phyloP scores from a whole-genome alignment of 768 basidiomycete species.

The Naganishia friedmannii region DNA sequence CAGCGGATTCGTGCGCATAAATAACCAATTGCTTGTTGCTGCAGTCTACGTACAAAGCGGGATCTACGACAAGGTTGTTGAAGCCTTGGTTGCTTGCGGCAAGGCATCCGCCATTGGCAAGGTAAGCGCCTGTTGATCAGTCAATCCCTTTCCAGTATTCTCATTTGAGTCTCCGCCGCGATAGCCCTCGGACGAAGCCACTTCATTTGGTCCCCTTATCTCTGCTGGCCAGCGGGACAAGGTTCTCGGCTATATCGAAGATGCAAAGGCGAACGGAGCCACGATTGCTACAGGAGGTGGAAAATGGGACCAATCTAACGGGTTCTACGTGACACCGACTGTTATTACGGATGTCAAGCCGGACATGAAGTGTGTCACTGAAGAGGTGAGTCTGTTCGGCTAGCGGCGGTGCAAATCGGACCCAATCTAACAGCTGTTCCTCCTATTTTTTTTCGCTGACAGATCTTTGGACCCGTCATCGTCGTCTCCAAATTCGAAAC shows the following conservation, averaged over 20 bases:
- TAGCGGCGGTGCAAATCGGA: too few relatives aligned
- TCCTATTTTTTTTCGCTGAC: slow-evolving; percentile 37
- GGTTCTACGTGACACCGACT: slow-evolving; percentile 85
- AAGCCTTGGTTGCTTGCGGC: slow-evolving; percentile 41
- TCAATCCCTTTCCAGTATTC: background rate
- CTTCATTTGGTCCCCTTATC: slow-evolving; percentile 50
- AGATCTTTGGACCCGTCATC: slow-evolving; percentile 96
- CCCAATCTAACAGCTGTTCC: too few relatives aligned
- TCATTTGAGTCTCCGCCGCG: background rate
- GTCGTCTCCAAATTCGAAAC: slow-evolving; percentile 75
- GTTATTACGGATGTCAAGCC: slow-evolving; percentile 66
- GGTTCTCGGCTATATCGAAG: slow-evolving; percentile 71
- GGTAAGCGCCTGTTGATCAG: slow-evolving; percentile 30
- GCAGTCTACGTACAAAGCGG: slow-evolving; percentile 22
- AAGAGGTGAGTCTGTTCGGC: slow-evolving; percentile 58
- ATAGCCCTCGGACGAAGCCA: slow-evolving; percentile 46
- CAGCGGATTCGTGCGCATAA: background rate
- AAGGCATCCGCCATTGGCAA: slow-evolving; percentile 44
- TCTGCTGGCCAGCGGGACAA: slow-evolving; percentile 48
- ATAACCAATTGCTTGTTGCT: background rate
- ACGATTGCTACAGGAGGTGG: slow-evolving; percentile 65
- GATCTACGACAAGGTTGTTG: slow-evolving; percentile 66
- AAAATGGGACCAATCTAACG: slow-evolving; percentile 60
- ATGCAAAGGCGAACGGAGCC: slow-evolving; percentile 70
- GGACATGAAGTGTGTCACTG: slow-evolving; percentile 74